Conservation (phyloP, 371 early-diverging fungal genomes). For the Rhizopus arrhizus region DNA sequence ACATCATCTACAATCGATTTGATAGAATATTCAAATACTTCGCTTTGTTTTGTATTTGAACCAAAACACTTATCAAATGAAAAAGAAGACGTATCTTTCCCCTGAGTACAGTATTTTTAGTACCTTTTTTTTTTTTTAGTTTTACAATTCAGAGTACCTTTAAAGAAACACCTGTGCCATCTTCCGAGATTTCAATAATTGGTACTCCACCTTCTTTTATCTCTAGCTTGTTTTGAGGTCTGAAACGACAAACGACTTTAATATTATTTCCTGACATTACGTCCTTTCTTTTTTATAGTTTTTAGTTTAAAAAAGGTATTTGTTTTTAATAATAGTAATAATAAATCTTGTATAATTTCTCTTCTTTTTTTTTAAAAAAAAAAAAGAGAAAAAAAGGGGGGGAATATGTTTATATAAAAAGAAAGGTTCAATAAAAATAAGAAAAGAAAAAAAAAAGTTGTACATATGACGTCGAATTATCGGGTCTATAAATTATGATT, state of each 20-base stretch:
- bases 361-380: slow-evolving; percentile 2
- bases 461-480: slow-evolving; percentile 22
- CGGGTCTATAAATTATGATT: slow-evolving; percentile 26
- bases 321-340: no score
- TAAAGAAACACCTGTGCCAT: slow-evolving; percentile 73
- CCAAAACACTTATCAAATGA: slow-evolving; percentile 89
- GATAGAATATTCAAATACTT: slow-evolving; percentile 86
- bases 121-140: slow-evolving; percentile 56
- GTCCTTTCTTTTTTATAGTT: not conserved
- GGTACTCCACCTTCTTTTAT: slow-evolving; percentile 84
- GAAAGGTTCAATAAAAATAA: not conserved
- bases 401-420: not conserved
- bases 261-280: slow-evolving; percentile 76
- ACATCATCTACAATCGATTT: slow-evolving; percentile 85
- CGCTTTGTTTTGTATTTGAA: slow-evolving; percentile 72
- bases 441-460: slow-evolving; percentile 13
- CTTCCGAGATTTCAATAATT: slow-evolving; percentile 79
- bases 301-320: not conserved
- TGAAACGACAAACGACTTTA: slow-evolving; percentile 93
- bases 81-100: slow-evolving; percentile 78
- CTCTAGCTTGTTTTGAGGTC: slow-evolving; percentile 92
- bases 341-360: not conserved
- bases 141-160: slow-evolving; percentile 66
- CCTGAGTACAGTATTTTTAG: slow-evolving; percentile 43
- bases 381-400: not conserved